A percentile compares a stretch with the other conserved stretches of the same genome.
These are phyloP conservation scores for Lagenidium giganteum DNA, from an alignment of 352 stramenopile genomes.

Conservation along the genomic window DNA sequence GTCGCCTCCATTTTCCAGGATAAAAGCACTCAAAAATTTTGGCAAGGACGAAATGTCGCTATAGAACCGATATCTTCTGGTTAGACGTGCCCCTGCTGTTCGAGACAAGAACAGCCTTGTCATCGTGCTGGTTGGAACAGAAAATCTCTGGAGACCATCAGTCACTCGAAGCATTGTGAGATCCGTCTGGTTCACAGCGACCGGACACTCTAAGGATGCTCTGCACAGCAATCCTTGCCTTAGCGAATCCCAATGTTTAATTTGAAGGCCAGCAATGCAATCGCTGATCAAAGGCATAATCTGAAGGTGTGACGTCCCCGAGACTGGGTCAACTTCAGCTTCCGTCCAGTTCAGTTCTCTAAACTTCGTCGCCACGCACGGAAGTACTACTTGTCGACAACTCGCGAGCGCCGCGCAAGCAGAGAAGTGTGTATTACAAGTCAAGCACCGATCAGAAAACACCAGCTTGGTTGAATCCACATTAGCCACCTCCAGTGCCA, in stretches of 20 bases:
- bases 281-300: slow-evolving; percentile 1
- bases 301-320: slow-evolving; percentile 3
- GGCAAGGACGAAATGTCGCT: slow-evolving; percentile 1
- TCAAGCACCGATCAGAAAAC: neutral
- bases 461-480: too few species aligned
- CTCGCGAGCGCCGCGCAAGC: slow-evolving; percentile 2
- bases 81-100: too few species aligned
- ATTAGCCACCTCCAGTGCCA: too few species aligned
- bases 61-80: too few species aligned
- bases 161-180: slow-evolving; percentile 2
- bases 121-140: neutral
- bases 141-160: slow-evolving; percentile 7
- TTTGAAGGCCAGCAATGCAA: slow-evolving; percentile 2
- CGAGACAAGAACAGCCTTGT: too few species aligned
- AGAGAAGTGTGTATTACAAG: slow-evolving; percentile 3
- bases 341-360: neutral
- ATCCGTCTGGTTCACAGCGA: slow-evolving; percentile 1
- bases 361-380: slow-evolving; percentile 5
- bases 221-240: slow-evolving; percentile 8
- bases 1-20: slow-evolving; percentile 16
- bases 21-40: slow-evolving; percentile 18
- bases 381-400: slow-evolving; percentile 3
- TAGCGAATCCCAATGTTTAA: slow-evolving; percentile 8
- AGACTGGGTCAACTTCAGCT: slow-evolving; percentile 1
- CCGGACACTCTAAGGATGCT: neutral